phyloP scores from a whole-genome alignment of 768 basidiomycete genomes.

The Phlebiopsis gigantea region DNA sequence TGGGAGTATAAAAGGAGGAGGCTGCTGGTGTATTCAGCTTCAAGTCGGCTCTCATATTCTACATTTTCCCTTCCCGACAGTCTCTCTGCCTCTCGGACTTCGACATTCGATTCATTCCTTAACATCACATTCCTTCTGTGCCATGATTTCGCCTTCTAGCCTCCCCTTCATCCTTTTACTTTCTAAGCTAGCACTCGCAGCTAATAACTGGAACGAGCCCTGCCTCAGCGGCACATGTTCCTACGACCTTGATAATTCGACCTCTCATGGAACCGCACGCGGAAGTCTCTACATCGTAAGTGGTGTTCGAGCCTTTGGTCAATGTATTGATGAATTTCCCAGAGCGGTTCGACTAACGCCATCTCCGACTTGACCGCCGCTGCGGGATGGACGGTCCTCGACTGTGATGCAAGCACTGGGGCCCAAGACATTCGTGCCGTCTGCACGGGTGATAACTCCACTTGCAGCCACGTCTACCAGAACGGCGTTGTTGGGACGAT shows the following conservation, averaged over 20 bases:
- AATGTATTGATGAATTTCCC: background rate
- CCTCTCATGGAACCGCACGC: background rate
- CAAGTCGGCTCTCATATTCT: background rate
- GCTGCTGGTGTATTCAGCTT: too few relatives aligned
- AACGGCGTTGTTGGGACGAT: constrained; percentile 42
- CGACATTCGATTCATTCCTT: background rate
- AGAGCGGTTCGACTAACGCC: constrained; percentile 17
- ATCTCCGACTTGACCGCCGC: constrained; percentile 37
- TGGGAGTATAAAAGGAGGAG: background rate
- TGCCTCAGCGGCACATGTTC: background rate
- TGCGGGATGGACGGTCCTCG: constrained; percentile 48
- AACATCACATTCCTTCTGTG: background rate
- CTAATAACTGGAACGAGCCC: background rate
- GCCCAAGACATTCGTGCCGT: constrained; percentile 46
- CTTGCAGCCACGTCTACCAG: constrained; percentile 37
- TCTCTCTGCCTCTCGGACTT: background rate
- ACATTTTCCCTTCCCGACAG: background rate
- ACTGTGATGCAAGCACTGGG: constrained; percentile 35
- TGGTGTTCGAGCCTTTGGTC: too few relatives aligned
- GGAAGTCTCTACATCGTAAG: background rate
- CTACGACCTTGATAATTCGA: background rate
- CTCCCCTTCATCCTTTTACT: background rate
- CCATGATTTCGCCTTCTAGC: background rate
- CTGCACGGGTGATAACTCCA: constrained; percentile 29
- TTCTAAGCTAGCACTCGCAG: background rate